Percentiles rank a stretch among this genome's conserved stretches.
Conservation (phyloP, 73 alveolate genomes). For the Tetrahymena elliotti region DNA sequence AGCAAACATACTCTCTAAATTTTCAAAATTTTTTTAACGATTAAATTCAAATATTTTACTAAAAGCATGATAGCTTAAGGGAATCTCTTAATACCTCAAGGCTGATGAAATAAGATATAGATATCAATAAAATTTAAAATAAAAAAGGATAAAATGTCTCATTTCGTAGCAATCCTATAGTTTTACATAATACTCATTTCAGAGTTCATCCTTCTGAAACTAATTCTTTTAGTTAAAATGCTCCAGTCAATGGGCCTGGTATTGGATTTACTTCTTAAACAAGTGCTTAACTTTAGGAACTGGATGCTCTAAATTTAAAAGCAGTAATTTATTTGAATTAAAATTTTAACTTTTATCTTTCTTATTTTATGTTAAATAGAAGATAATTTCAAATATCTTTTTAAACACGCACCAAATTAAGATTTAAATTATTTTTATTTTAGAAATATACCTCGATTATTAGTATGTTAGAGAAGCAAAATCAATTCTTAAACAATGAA, state of each 20-base stretch:
- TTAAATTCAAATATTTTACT: neutral
- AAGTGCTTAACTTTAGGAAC: neutral
- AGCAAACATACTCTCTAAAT: neutral
- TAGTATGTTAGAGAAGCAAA: conserved; percentile 24
- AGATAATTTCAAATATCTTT: neutral
- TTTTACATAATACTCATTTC: neutral
- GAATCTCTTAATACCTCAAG: neutral
- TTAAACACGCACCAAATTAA: neutral
- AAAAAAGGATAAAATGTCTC: neutral
- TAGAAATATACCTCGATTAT: conserved; percentile 33
- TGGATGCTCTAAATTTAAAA: neutral
- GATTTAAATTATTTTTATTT: neutral
- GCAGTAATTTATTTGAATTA: neutral
- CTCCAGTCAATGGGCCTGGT: neutral
- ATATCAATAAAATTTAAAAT: neutral
- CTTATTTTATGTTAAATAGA: neutral
- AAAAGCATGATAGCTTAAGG: neutral
- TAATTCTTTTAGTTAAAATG: neutral
- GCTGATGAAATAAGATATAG: neutral
- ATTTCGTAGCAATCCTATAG: neutral
- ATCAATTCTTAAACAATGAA: conserved; percentile 24
- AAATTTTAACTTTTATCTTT: neutral
- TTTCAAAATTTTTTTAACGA: neutral
- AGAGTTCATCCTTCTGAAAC: neutral
- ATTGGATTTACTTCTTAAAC: neutral